Evolutionary conservation across 73 alveolate genomes (phyloP).

Genomic region (Paramecium sonneborni): DNA sequence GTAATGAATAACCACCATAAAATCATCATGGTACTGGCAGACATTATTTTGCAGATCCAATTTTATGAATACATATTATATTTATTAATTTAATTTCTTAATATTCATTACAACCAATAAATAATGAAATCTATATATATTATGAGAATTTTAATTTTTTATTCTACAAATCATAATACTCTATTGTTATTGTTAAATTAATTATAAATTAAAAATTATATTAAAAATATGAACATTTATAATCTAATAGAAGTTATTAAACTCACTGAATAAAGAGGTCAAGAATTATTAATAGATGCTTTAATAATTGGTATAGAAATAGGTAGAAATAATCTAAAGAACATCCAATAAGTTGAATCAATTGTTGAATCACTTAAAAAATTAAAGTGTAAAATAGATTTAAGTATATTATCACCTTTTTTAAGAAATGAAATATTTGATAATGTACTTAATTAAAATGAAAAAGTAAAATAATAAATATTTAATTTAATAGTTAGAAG

Average conservation of each 20-base stretch:
- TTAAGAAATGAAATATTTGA: not conserved
- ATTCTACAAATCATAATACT: no score
- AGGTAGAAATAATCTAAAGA: not conserved
- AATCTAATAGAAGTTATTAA: not conserved
- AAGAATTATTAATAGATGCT: not conserved
- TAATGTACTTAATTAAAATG: not conserved
- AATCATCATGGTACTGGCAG: constrained; percentile 57
- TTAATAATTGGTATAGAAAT: not conserved
- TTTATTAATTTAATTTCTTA: not conserved
- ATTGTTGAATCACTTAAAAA: not conserved
- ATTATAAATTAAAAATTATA: not conserved
- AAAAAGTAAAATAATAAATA: not conserved
- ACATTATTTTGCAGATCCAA: constrained; percentile 62
- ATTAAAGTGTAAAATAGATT: not conserved
- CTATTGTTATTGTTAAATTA: not conserved
- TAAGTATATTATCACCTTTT: not conserved
- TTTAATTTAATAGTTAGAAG: not conserved
- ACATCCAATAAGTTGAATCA: not conserved
- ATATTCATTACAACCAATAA: no score
- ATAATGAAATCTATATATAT: no score
- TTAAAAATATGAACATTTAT: not conserved
- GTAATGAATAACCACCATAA: constrained; percentile 42
- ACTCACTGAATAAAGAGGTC: not conserved
- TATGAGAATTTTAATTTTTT: no score
- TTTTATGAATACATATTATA: not conserved